Evolutionary conservation across 2,329 filamentous ascomycete genomes (phyloP).

Genomic region (Xylaria digitata): DNA sequence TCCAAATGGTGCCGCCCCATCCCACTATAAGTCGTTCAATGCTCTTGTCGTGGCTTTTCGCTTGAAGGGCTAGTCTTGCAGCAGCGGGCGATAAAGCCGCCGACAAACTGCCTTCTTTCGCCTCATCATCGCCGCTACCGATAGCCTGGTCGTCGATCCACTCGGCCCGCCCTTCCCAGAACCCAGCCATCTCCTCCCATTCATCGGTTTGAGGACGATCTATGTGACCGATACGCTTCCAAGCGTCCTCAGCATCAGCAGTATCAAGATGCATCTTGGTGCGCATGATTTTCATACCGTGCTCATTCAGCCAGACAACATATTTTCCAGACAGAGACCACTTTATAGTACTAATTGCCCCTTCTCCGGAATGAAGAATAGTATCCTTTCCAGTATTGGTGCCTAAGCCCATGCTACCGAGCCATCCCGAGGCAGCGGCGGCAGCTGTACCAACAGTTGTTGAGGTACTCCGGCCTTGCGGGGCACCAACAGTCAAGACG

Average conservation of each 20-base stretch:
- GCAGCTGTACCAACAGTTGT: slow-evolving; percentile 87
- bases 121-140: slow-evolving; percentile 76
- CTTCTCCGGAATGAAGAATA: slow-evolving; percentile 90
- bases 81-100: slow-evolving; percentile 57
- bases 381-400: slow-evolving; percentile 84
- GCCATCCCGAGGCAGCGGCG: slow-evolving; percentile 87
- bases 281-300: slow-evolving; percentile 97
- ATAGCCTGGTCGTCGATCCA: slow-evolving; percentile 90
- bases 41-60: slow-evolving; percentile 58
- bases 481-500: slow-evolving; percentile 85
- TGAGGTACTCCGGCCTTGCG: slow-evolving; percentile 83
- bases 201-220: slow-evolving; percentile 86
- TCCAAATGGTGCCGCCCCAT: slow-evolving; percentile 97
- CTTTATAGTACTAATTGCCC: slow-evolving; percentile 88
- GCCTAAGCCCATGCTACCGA: slow-evolving; percentile 86
- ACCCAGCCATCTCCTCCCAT: slow-evolving; percentile 96
- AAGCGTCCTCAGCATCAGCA: slow-evolving; percentile 82
- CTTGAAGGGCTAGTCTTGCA: slow-evolving; percentile 62
- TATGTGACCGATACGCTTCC: slow-evolving; percentile 94
- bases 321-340: slow-evolving; percentile 95
- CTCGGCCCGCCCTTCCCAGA: slow-evolving; percentile 92
- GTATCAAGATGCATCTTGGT: slow-evolving; percentile 84
- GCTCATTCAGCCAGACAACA: slow-evolving; percentile 94
- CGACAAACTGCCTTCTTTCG: slow-evolving; percentile 51
- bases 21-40: slow-evolving; percentile 89